These are phyloP conservation scores for Aspergillus olivimuriae DNA, from an alignment of 495 filamentous ascomycete species.

Conservation along the genomic window DNA sequence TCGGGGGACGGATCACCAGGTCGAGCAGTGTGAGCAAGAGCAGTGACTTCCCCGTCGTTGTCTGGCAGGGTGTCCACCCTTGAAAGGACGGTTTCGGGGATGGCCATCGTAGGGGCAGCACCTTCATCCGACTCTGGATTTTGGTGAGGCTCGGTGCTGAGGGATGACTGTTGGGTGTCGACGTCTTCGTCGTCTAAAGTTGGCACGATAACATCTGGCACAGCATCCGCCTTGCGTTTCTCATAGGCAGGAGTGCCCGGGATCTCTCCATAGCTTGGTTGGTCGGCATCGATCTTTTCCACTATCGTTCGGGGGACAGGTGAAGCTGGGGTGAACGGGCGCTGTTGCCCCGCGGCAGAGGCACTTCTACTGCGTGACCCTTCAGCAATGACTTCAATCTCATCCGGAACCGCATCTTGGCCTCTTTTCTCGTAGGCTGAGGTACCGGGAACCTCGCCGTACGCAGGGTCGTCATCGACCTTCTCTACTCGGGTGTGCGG, in stretches of 20 bases:
- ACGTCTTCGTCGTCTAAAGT: constrained; percentile 25
- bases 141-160: constrained; percentile 14
- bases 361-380: constrained; percentile 41
- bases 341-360: constrained; percentile 34
- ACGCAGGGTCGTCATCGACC: constrained; percentile 48
- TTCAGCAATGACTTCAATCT: constrained; percentile 56
- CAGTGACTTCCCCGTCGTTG: constrained; percentile 27
- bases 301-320: constrained; percentile 79
- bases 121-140: constrained; percentile 5
- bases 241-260: constrained; percentile 77
- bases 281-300: constrained; percentile 64
- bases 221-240: constrained; percentile 71
- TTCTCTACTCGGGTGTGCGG: constrained; percentile 58
- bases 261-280: constrained; percentile 75
- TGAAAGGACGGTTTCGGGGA: constrained; percentile 43
- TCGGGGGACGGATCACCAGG: constrained; percentile 46
- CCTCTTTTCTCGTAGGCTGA: constrained; percentile 49
- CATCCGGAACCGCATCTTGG: constrained; percentile 60
- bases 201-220: constrained; percentile 61
- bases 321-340: constrained; percentile 42
- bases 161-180: constrained; percentile 14
- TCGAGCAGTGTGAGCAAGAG: constrained; percentile 35
- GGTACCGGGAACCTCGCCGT: constrained; percentile 61
- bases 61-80: constrained; percentile 35
- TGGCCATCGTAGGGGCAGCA: constrained; percentile 14